phyloP scores from a whole-genome alignment of 2,329 filamentous ascomycete species.

The Hirsutella minnesotensis region DNA sequence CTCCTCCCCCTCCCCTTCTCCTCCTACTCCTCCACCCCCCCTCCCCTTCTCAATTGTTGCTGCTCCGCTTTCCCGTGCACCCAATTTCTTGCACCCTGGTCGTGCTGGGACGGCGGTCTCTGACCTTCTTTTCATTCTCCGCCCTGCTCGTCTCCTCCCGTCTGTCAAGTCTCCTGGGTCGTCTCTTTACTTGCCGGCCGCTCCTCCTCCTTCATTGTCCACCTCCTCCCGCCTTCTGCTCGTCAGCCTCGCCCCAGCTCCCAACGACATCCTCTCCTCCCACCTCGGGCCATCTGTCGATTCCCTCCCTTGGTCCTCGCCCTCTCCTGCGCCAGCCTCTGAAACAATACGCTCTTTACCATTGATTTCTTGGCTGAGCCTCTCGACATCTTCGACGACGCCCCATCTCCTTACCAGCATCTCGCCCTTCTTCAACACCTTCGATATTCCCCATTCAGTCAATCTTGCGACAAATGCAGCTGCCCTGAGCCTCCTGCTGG shows the following conservation, averaged over 20 bases:
- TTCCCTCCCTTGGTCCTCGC: background rate
- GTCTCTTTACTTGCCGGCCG: background rate
- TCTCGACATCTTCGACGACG: background rate
- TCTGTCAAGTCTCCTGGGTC: background rate
- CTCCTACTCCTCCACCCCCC: background rate
- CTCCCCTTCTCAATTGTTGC: background rate
- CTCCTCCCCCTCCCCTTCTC: background rate
- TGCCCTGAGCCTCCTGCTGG: background rate
- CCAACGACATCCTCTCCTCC: no score
- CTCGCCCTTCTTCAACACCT: background rate
- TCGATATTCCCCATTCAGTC: no score
- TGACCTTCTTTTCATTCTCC: background rate
- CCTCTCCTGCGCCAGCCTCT: background rate
- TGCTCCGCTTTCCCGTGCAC: conserved; percentile 1
- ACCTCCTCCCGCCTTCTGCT: background rate
- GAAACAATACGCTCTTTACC: background rate
- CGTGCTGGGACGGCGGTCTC: background rate
- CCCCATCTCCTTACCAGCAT: background rate
- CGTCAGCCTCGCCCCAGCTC: background rate
- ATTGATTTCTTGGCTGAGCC: background rate
- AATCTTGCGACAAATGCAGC: background rate
- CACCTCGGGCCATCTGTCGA: background rate
- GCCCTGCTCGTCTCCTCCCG: background rate
- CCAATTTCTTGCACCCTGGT: conserved; percentile 5
- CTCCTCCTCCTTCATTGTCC: background rate